Base-by-base conservation (phyloP, 768 basidiomycete species). In the Harrya chromipes region DNA sequence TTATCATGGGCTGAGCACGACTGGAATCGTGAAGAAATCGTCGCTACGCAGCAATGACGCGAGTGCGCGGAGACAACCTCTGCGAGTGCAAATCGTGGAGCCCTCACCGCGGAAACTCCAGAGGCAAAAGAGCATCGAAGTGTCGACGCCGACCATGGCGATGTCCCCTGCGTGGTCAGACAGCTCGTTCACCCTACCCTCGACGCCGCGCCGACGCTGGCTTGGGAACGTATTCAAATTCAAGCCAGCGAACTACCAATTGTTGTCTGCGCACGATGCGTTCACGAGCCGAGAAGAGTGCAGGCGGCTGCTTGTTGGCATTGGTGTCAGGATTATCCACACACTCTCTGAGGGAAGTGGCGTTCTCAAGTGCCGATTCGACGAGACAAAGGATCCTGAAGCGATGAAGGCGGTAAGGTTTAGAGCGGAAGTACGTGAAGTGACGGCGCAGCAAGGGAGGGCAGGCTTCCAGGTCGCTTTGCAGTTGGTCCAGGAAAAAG, bases 201-300 rank as follows among this genome's bases (percentile, higher is more conserved):
- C 74, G 38, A 68, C 78, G 24, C 73, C 74, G 47, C 69, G 70
- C 69, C 80, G 81, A 53, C 80, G 77, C 43, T 98, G 94, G 95
- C 81, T 99, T 53, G 83, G 83, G 38, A 88, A 84, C 59, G 78
- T 97, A 36, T 94, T 97, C 79, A 87, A 82, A 64, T 85, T 91
- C 72, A 90, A 86, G 60, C 83, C 89, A 0, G 72, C 81, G 26
- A 75, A 70, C 26, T 81, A 80, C 58, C 62, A 64, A 21, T 72
- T 94, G 11, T 66, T 80, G 37, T 90, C 86, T 4, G 67, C 74
- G 13, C 74, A 78, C 47, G 81, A 84, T 50, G 67, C 76, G 11
- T 74, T 81, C 53, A 82, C 77, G 35, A 88, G 92, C 6, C 74
- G 87, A 42, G 81, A 82, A 56, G 84, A 88, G 60, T 89, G 90